phyloP scores from a whole-genome alignment of 805 yeast species.

The Schwanniomyces sp. region DNA sequence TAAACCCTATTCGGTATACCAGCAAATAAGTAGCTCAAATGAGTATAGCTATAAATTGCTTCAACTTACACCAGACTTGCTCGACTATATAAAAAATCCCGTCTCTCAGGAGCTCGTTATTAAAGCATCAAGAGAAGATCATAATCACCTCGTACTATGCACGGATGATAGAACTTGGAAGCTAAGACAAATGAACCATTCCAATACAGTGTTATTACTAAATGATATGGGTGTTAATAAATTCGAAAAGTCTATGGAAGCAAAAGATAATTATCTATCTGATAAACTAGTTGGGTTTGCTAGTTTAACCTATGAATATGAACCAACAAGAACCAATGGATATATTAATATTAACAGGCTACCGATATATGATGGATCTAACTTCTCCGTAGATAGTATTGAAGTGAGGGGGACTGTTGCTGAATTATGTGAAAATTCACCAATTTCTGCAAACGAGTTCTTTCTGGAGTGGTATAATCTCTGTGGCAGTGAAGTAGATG shows the following conservation, averaged over 20 bases:
- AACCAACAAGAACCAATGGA: constrained; percentile 23
- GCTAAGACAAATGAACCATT: constrained; percentile 78
- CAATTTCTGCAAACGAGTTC: constrained; percentile 59
- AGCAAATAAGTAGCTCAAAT: constrained; percentile 9
- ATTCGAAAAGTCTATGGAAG: constrained; percentile 1
- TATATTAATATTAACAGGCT: constrained; percentile 29
- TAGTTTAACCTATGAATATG: constrained; percentile 33
- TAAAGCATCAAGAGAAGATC: constrained; percentile 31
- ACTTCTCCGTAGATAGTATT: neutral
- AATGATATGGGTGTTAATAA: constrained; percentile 16
- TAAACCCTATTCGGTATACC: constrained; percentile 9
- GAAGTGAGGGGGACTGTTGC: constrained; percentile 13
- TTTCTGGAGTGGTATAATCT: constrained; percentile 47
- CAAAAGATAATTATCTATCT: neutral
- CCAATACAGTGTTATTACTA: constrained; percentile 73
- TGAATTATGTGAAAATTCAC: constrained; percentile 42
- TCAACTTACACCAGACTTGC: constrained; percentile 52
- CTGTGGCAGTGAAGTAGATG: constrained; percentile 58
- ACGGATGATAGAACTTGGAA: constrained; percentile 59
- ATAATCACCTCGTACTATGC: constrained; percentile 57
- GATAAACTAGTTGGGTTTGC: constrained; percentile 25
- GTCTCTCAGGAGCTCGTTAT: constrained; percentile 25
- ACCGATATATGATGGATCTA: constrained; percentile 22
- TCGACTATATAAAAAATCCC: constrained; percentile 30
- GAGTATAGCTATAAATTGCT: constrained; percentile 44